phyloP scores from a whole-genome alignment of 257 asterid genomes.

The Penstemon newberryi region DNA sequence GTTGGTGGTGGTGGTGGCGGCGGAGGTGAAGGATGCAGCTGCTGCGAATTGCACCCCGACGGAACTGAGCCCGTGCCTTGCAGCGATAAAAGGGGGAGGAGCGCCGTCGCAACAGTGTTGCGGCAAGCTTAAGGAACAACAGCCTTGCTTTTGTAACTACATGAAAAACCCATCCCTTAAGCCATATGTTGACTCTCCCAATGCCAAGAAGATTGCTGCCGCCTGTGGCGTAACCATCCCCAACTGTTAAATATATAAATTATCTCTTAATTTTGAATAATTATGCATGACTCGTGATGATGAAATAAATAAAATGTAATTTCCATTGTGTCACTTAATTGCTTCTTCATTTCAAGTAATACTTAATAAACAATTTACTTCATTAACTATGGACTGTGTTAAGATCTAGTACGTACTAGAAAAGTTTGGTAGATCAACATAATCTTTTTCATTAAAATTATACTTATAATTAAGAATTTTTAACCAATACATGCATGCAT shows the following conservation, averaged over 20 bases:
- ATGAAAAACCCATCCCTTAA: constrained; percentile 21
- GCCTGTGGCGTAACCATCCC: constrained; percentile 26
- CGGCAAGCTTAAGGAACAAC: constrained; percentile 26
- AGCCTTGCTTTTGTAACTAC: constrained; percentile 37
- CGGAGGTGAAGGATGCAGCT: neutral
- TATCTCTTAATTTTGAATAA: too few relatives aligned
- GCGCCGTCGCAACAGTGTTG: constrained; percentile 29
- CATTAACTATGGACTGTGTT: too few relatives aligned
- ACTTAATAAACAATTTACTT: too few relatives aligned
- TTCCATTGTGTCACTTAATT: too few relatives aligned
- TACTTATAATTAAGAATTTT: too few relatives aligned
- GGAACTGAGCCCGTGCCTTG: constrained; percentile 17
- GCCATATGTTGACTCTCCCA: constrained; percentile 21
- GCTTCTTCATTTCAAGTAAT: too few relatives aligned
- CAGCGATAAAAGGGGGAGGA: neutral
- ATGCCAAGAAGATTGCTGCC: constrained; percentile 24
- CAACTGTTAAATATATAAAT: neutral
- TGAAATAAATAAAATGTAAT: too few relatives aligned
- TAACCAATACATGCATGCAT: too few relatives aligned
- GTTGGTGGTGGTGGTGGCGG: neutral
- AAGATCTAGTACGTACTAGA: too few relatives aligned
- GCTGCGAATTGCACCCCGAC: constrained; percentile 17
- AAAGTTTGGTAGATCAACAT: too few relatives aligned
- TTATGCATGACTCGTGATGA: too few relatives aligned
- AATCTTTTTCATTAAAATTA: too few relatives aligned